Evolutionary conservation across 306 rosid species (phyloP).

Genomic region (Glycine tomentella): DNA sequence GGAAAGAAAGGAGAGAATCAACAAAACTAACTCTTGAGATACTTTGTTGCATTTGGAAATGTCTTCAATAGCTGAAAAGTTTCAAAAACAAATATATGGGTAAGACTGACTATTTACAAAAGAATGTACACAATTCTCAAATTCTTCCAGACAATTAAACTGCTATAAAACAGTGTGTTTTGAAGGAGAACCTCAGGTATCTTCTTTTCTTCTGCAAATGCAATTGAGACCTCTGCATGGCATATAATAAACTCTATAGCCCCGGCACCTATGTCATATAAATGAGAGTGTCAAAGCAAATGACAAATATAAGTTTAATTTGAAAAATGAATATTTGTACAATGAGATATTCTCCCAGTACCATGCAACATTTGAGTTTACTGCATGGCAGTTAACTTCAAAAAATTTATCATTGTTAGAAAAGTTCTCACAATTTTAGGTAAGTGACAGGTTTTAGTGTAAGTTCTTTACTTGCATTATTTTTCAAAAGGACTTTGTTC

Average conservation of each 20-base stretch:
- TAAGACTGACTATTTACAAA: conserved; percentile 29
- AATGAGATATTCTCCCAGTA: conserved; percentile 29
- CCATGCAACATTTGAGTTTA: conserved; percentile 9
- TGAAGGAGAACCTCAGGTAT: conserved; percentile 73
- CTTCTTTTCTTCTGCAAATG: conserved; percentile 87
- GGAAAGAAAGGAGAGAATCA: conserved; percentile 40
- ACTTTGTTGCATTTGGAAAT: conserved; percentile 70
- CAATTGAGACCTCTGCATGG: conserved; percentile 83
- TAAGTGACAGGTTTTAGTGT: not conserved
- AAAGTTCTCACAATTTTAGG: conserved; percentile 15
- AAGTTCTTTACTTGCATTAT: conserved; percentile 2
- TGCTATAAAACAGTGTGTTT: conserved; percentile 14
- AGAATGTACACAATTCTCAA: conserved; percentile 10
- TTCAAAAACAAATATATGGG: conserved; percentile 34
- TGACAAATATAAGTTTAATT: conserved; percentile 18
- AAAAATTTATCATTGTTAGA: not conserved
- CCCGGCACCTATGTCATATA: conserved; percentile 72
- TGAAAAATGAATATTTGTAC: conserved; percentile 16
- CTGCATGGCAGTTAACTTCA: not conserved
- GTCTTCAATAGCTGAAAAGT: conserved; percentile 79
- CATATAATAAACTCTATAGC: conserved; percentile 86
- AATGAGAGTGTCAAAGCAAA: conserved; percentile 44
- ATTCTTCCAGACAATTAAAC: conserved; percentile 30
- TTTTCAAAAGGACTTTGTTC: conserved; percentile 4
- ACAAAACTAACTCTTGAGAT: conserved; percentile 70